Evolutionary conservation across 305 asterid genomes (phyloP).

Genomic region (Plantago coronopus): DNA sequence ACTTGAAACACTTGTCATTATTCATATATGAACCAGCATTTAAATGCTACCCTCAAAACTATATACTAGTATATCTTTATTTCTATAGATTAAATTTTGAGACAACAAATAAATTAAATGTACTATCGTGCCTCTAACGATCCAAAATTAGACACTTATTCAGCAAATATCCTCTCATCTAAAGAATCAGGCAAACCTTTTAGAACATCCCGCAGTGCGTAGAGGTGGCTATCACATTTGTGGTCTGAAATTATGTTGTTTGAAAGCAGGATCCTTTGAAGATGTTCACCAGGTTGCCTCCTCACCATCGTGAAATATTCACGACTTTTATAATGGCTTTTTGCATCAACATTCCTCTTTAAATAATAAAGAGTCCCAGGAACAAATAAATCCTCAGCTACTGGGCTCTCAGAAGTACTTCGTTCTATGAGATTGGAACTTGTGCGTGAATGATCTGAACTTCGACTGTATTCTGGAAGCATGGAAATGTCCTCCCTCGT

Average conservation of each 20-base stretch:
- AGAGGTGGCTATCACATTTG: slow-evolving; percentile 78
- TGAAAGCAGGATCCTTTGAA: slow-evolving; percentile 58
- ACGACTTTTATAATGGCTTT: slow-evolving; percentile 23
- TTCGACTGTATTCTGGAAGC: slow-evolving; percentile 17
- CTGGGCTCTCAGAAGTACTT: slow-evolving; percentile 21
- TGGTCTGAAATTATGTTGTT: slow-evolving; percentile 72
- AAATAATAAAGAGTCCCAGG: slow-evolving; percentile 70
- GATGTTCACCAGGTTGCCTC: slow-evolving; percentile 76
- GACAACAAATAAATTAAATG: neutral
- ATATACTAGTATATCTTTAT: no score
- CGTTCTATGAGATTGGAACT: slow-evolving; percentile 23
- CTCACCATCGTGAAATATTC: slow-evolving; percentile 65
- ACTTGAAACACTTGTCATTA: no score
- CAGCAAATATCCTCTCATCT: slow-evolving; percentile 9
- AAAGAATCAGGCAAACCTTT: slow-evolving; percentile 54
- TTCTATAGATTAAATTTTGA: neutral
- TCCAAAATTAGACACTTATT: neutral
- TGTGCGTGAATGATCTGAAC: slow-evolving; percentile 26
- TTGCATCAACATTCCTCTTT: slow-evolving; percentile 49
- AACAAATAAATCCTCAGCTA: slow-evolving; percentile 51
- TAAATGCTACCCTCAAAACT: no score
- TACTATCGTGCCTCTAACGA: neutral
- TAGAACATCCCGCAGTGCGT: slow-evolving; percentile 83
- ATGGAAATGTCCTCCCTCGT: slow-evolving; percentile 17
- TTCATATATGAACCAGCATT: no score